Percentiles rank a stretch among this genome's conserved stretches.
Evolutionary conservation across 1,284 basidiomycete genomes (phyloP).

Genomic region (Rugosomyces carneus): DNA sequence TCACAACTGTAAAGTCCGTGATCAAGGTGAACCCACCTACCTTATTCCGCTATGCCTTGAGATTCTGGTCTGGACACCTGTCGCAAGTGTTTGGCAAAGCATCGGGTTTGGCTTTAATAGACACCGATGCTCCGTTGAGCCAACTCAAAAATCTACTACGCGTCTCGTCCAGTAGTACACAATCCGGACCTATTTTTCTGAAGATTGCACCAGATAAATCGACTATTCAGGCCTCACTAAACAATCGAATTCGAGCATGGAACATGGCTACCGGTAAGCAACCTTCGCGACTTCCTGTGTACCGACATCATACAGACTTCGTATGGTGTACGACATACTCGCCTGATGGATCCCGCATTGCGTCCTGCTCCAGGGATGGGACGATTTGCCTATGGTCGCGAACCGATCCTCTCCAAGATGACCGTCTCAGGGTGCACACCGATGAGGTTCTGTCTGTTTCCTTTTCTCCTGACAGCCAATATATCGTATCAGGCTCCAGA

Average conservation of each 20-base stretch:
- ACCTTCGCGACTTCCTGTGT: background rate
- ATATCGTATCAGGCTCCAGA: constrained; percentile 6
- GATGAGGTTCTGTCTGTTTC: constrained; percentile 1
- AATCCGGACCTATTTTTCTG: background rate
- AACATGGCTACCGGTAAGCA: background rate
- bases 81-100: background rate
- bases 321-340: background rate
- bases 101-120: background rate
- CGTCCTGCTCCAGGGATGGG: constrained; percentile 1
- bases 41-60: constrained; percentile 4
- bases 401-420: background rate
- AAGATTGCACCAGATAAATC: constrained; percentile 2
- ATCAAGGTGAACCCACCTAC: background rate
- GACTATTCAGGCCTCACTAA: background rate
- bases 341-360: constrained; percentile 2
- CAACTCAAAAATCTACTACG: background rate
- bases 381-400: constrained; percentile 8
- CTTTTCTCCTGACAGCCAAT: constrained; percentile 6
- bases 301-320: background rate
- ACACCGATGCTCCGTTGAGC: background rate
- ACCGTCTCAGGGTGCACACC: constrained; percentile 4
- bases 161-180: background rate
- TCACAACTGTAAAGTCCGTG: background rate
- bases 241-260: background rate
- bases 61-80: constrained; percentile 3